A percentile compares a stretch with the other conserved stretches of the same genome.
Evolutionary conservation across 208 protist genomes (phyloP).

Genomic region (Crithidia bombi): DNA sequence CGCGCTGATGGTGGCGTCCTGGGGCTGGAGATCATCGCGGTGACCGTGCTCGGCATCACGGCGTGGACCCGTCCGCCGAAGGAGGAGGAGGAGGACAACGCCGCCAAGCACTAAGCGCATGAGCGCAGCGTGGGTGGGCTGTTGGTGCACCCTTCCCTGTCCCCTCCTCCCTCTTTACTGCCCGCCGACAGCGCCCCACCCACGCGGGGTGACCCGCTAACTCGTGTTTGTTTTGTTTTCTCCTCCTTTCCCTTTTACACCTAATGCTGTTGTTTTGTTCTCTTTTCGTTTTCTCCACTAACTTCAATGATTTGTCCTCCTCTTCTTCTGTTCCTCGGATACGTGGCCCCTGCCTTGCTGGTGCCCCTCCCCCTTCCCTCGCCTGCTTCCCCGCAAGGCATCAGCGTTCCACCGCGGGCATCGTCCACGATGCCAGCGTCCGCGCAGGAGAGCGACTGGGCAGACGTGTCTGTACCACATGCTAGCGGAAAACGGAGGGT

Average conservation of each 20-base stretch:
- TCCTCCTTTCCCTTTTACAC: background rate
- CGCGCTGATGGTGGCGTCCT: slow-evolving; percentile 46
- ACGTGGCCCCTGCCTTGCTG: background rate
- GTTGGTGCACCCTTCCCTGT: too few species aligned
- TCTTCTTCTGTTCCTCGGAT: background rate
- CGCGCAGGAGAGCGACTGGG: background rate
- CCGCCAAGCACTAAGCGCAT: slow-evolving; percentile 21
- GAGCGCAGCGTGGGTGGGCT: background rate
- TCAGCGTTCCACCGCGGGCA: slow-evolving; percentile 5
- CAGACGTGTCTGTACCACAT: too few species aligned
- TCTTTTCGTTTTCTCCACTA: background rate
- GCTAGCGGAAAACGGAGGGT: too few species aligned
- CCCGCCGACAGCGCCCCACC: too few species aligned
- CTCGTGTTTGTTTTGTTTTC: background rate
- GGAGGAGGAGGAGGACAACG: slow-evolving; percentile 31
- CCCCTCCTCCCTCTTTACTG: too few species aligned
- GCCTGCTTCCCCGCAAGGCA: background rate
- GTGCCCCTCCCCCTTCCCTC: slow-evolving; percentile 19
- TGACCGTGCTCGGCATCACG: slow-evolving; percentile 27
- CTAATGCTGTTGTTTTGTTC: background rate
- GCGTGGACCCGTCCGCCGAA: slow-evolving; percentile 27
- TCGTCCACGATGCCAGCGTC: background rate
- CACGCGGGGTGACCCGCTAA: too few species aligned
- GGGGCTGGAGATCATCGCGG: slow-evolving; percentile 43
- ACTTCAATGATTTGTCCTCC: background rate